Evolutionary conservation across 345 rosid species (phyloP), one percentile per base, ranked within the genome.

Genomic region (Adansonia digitata): DNA sequence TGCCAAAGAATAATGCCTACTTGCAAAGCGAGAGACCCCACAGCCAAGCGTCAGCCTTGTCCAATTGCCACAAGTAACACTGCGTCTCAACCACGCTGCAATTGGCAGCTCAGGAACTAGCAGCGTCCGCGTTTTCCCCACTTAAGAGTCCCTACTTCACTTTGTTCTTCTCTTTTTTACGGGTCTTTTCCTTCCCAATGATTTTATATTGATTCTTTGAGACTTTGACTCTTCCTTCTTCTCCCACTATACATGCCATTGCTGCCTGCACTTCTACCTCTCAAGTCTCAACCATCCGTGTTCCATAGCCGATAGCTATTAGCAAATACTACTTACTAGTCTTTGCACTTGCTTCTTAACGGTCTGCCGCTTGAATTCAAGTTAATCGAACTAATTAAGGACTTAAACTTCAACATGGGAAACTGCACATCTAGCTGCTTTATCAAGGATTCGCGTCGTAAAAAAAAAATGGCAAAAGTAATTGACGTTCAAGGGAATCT

Each of bases 401-500:
- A 46, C 43, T 49, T 45, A 20, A 34, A 37, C 13, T 6, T 57
- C 56, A 1, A 42, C 22, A 84, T 85, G 86, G 88, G 88, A 17
- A 85, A 81, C 77, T 45, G 40, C 37, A 20, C 71, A 42, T 85
- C 85, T 0, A 68, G 70, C 53, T 77, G 59, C 65, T 45, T 74
- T 40, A 12, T 59, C 10, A 4, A 29, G n/a, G 39, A 24, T 42
- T 78, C 78, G 6, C 52, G 29, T 18, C 9, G 13, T n/a, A 17
- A 24, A 2, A 17, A 24, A 2, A 72, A 57, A 64, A 71, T 77
- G 1, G 83, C 83, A 6, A 82, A 40, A 59, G 77, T 85, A 31
- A 48, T 87, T 10, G 84, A 81, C 5, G 34, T 60, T 35, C 55
- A 60, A 2, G 88, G 88, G 68, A 78, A 73, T 51, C 10, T 74